These are phyloP conservation scores for Choanephora cucurbitarum DNA, from an alignment of 371 early-diverging fungal species.

Conservation along the genomic window DNA sequence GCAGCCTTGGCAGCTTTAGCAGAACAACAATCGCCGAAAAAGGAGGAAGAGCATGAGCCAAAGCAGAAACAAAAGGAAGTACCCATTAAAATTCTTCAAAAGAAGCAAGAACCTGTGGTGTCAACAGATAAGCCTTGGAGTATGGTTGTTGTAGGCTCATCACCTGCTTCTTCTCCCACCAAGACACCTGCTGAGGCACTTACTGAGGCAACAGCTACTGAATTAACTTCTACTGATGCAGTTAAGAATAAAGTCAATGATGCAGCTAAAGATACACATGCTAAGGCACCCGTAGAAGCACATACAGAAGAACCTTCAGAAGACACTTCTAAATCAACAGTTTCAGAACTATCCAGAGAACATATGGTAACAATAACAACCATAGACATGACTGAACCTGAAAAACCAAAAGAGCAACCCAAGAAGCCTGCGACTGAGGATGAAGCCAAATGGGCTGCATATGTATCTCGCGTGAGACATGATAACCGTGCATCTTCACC, in stretches of 20 bases:
- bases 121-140: slow-evolving; percentile 21
- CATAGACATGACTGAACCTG: slow-evolving; percentile 1
- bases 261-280: no score
- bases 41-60: slow-evolving; percentile 8
- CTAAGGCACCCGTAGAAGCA: no score
- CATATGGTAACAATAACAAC: background rate
- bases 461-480: slow-evolving; percentile 9
- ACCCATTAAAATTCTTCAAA: background rate
- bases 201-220: no score
- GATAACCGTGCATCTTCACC: background rate
- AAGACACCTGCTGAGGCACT: no score
- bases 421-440: slow-evolving; percentile 14
- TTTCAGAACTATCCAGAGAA: no score
- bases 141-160: slow-evolving; percentile 16
- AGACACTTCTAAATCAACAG: no score
- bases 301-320: no score
- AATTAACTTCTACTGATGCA: no score
- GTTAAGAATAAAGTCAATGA: no score
- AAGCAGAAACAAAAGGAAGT: no score
- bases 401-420: slow-evolving; percentile 1
- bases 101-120: slow-evolving; percentile 3
- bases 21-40: slow-evolving; percentile 4
- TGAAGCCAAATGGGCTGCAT: slow-evolving; percentile 27
- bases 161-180: no score
- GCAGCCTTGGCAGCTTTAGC: slow-evolving; percentile 28